A percentile compares a stretch with the other conserved stretches of the same genome.
Conservation (phyloP, 306 rosid species). For the Parietaria judaica region DNA sequence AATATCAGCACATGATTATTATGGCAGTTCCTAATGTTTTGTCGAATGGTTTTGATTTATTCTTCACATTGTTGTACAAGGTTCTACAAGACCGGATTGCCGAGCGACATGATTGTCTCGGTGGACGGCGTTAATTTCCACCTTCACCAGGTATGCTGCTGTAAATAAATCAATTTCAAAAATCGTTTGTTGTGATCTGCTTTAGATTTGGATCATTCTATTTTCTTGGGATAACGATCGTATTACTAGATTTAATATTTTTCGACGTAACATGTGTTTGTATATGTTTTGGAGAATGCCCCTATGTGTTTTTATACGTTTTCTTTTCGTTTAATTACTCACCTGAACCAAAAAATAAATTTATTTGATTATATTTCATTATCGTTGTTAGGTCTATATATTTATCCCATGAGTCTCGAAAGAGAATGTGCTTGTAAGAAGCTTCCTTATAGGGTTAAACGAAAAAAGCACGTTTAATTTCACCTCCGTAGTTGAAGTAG, state of each 20-base stretch:
- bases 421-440: not conserved
- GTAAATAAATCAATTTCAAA: not conserved
- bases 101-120: constrained; percentile 56
- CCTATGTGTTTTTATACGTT: too few species aligned
- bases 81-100: constrained; percentile 63
- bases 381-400: not conserved
- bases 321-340: not conserved
- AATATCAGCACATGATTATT: too few species aligned
- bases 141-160: constrained; percentile 63
- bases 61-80: constrained; percentile 28
- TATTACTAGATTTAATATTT: not conserved
- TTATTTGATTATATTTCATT: constrained; percentile 2
- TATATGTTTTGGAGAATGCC: too few species aligned
- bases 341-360: not conserved
- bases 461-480: not conserved
- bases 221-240: not conserved
- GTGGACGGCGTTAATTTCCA: constrained; percentile 59
- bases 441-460: not conserved
- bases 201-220: not conserved
- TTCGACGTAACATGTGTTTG: too few species aligned
- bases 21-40: too few species aligned
- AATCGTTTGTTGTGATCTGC: not conserved
- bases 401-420: too few species aligned
- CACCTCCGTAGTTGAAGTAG: not conserved
- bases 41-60: not conserved